These are phyloP conservation scores for Ophiostoma sp. DNA, from an alignment of 2,329 filamentous ascomycete genomes.

Conservation along the genomic window DNA sequence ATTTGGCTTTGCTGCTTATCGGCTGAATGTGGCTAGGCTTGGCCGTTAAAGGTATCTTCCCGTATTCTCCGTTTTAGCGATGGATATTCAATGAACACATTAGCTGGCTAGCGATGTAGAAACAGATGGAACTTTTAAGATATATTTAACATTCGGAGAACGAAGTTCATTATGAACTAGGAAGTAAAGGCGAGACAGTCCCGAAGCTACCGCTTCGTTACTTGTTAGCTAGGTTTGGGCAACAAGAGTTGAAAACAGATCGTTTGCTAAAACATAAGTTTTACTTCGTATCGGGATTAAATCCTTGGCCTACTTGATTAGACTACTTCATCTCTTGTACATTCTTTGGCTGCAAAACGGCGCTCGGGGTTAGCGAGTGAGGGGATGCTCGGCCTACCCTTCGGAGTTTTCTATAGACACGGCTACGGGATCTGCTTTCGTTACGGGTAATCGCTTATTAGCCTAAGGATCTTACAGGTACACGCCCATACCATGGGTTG, in stretches of 20 bases:
- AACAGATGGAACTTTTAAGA: neutral
- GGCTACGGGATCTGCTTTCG: neutral
- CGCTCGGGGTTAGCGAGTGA: neutral
- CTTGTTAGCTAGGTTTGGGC: neutral
- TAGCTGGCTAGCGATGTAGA: neutral
- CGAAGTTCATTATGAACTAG: neutral
- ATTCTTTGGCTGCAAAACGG: too few relatives aligned
- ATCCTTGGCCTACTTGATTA: neutral
- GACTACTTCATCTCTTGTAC: neutral
- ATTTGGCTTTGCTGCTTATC: neutral
- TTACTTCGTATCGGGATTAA: neutral
- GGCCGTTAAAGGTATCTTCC: constrained; percentile 1
- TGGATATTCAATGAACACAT: neutral
- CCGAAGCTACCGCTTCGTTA: neutral
- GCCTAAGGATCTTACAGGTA: neutral
- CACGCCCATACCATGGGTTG: neutral
- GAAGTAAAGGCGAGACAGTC: neutral
- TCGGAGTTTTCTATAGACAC: neutral
- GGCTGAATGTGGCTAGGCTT: neutral
- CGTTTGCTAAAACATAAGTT: neutral
- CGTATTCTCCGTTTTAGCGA: neutral
- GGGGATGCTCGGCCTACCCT: neutral
- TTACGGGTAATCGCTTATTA: neutral
- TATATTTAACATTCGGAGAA: neutral
- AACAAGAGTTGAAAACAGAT: neutral